Evolutionary conservation across 164 flowering plant species (phyloP).

Genomic region (Chimonanthus praecox): DNA sequence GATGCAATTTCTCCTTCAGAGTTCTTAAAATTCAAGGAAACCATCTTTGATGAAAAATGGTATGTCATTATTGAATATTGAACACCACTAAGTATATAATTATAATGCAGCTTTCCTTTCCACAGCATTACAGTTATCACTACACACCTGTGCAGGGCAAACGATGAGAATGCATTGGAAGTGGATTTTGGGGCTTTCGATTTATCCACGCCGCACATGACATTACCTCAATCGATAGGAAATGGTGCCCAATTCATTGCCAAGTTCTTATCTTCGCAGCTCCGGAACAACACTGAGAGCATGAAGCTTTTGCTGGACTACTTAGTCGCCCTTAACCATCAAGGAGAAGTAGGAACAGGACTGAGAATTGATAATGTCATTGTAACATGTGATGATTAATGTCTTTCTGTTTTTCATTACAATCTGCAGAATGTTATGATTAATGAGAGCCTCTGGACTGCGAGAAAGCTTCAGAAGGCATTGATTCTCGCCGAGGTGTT

Average conservation of each 20-base stretch:
- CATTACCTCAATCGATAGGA: constrained; percentile 77
- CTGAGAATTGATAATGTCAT: neutral
- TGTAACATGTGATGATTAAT: neutral
- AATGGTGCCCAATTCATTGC: constrained; percentile 57
- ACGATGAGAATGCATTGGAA: constrained; percentile 78
- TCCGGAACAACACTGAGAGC: constrained; percentile 24
- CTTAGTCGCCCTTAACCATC: constrained; percentile 47
- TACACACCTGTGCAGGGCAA: constrained; percentile 51
- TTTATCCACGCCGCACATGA: constrained; percentile 43
- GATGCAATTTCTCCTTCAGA: constrained; percentile 56
- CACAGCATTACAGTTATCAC: neutral
- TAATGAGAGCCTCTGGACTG: constrained; percentile 50
- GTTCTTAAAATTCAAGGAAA: constrained; percentile 78
- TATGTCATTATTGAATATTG: constrained; percentile 11
- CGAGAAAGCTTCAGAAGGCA: constrained; percentile 62
- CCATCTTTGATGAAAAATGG: constrained; percentile 67
- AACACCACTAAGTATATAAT: neutral
- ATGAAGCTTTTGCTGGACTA: constrained; percentile 57
- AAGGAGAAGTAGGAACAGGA: constrained; percentile 59
- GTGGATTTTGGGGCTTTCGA: constrained; percentile 83
- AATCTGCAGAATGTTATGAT: constrained; percentile 71
- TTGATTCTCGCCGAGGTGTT: constrained; percentile 53
- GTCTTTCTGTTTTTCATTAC: neutral
- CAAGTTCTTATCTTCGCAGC: constrained; percentile 54
- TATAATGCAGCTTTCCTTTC: neutral